phyloP scores from a whole-genome alignment of 306 rosid genomes.

The Pyrus betulifolia region DNA sequence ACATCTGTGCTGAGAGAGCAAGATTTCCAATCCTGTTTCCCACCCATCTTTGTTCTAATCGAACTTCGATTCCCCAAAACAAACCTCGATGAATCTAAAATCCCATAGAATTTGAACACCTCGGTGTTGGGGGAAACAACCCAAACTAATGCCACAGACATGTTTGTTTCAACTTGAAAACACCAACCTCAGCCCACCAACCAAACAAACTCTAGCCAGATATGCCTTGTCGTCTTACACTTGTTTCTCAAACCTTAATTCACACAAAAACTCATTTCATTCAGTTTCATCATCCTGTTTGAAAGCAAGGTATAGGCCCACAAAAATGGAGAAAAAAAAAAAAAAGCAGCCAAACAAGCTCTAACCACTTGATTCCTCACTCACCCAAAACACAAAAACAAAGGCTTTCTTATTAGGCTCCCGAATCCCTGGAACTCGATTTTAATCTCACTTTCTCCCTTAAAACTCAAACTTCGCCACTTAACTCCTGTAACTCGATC shows the following conservation, averaged over 20 bases:
- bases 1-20: constrained; percentile 33
- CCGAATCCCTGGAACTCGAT: too few relatives aligned
- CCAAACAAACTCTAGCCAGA: neutral
- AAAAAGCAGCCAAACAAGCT: too few relatives aligned
- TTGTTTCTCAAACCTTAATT: constrained; percentile 6
- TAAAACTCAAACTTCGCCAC: too few relatives aligned
- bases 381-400: neutral
- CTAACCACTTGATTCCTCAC: constrained; percentile 10
- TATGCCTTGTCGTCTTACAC: neutral
- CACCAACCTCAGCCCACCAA: neutral
- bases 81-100: constrained; percentile 36
- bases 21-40: constrained; percentile 26
- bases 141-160: constrained; percentile 52
- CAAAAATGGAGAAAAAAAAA: too few relatives aligned
- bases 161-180: constrained; percentile 20
- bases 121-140: constrained; percentile 41
- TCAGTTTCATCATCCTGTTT: neutral
- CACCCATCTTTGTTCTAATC: constrained; percentile 29
- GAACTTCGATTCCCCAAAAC: constrained; percentile 25
- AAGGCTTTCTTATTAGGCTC: too few relatives aligned
- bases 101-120: constrained; percentile 33
- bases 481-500: too few relatives aligned
- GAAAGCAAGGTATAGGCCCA: neutral
- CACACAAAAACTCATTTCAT: constrained; percentile 8
- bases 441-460: too few relatives aligned